Conservation (phyloP, 148 eudicot species). For the Cornus suecica region DNA sequence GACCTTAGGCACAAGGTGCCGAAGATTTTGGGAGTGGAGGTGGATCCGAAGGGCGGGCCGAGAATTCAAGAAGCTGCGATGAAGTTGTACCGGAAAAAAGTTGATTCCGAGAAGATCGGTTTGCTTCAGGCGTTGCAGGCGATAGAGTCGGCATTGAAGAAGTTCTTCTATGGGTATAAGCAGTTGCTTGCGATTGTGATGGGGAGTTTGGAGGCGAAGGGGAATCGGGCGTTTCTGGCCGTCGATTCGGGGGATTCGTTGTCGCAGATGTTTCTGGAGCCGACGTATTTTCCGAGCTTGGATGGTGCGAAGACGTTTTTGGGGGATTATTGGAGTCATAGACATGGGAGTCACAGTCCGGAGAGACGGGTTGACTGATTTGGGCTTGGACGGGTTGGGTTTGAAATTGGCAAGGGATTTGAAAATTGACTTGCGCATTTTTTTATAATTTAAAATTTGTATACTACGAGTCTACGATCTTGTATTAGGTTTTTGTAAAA, state of each 20-base stretch:
- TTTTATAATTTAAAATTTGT: no score
- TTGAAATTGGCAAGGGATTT: no score
- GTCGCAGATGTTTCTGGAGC: conserved; percentile 59
- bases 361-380: neutral
- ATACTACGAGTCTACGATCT: no score
- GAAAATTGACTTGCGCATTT: no score
- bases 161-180: conserved; percentile 59
- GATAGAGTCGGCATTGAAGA: conserved; percentile 62
- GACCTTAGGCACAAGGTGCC: conserved; percentile 67
- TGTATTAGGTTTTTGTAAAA: neutral
- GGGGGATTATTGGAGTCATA: conserved; percentile 56
- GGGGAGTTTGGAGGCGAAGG: conserved; percentile 74
- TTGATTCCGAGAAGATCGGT: conserved; percentile 46
- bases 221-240: conserved; percentile 18
- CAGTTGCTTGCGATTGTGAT: conserved; percentile 57
- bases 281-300: conserved; percentile 85
- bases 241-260: conserved; percentile 46
- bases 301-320: conserved; percentile 86
- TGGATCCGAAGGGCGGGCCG: conserved; percentile 83
- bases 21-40: conserved; percentile 53
- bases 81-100: conserved; percentile 48
- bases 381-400: neutral
- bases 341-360: conserved; percentile 14
- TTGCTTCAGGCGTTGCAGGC: conserved; percentile 73
- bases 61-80: conserved; percentile 74